Conservation (phyloP, 768 basidiomycete genomes). For the Lactarius indigo region DNA sequence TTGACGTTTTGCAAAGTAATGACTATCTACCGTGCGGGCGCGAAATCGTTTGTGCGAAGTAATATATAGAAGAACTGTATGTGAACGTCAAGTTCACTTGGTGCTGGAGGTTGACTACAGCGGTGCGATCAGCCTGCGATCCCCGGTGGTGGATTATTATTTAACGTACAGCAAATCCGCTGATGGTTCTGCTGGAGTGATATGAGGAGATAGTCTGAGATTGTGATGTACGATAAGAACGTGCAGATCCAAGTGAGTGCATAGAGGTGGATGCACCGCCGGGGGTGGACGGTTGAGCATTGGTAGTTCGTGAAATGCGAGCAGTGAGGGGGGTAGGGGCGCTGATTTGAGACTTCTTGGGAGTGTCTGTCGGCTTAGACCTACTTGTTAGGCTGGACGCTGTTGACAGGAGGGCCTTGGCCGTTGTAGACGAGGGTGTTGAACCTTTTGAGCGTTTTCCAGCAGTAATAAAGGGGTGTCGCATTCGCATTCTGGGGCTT, state of each 20-base stretch:
- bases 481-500: conserved; percentile 89
- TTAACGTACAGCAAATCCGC: conserved; percentile 53
- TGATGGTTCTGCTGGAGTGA: conserved; percentile 72
- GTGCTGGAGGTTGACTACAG: conserved; percentile 22
- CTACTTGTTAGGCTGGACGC: conserved; percentile 51
- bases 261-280: conserved; percentile 39
- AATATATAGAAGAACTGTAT: conserved; percentile 20
- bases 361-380: conserved; percentile 64
- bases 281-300: conserved; percentile 57
- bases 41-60: conserved; percentile 14
- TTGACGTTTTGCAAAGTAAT: conserved; percentile 18
- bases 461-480: conserved; percentile 83
- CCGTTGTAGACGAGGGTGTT: conserved; percentile 40
- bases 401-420: conserved; percentile 57
- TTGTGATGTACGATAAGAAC: conserved; percentile 67
- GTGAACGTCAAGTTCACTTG: conserved; percentile 28
- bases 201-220: conserved; percentile 68
- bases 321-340: conserved; percentile 86
- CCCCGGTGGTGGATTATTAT: conserved; percentile 26
- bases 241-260: conserved; percentile 58
- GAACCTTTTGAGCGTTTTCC: conserved; percentile 50
- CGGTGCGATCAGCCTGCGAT: conserved; percentile 12
- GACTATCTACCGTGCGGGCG: conserved; percentile 21
- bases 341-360: conserved; percentile 87
- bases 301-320: conserved; percentile 57